Percentiles rank a stretch among this genome's conserved stretches.
phyloP scores from a whole-genome alignment of 495 filamentous ascomycete genomes.

The Lasiosphaeria hispida region DNA sequence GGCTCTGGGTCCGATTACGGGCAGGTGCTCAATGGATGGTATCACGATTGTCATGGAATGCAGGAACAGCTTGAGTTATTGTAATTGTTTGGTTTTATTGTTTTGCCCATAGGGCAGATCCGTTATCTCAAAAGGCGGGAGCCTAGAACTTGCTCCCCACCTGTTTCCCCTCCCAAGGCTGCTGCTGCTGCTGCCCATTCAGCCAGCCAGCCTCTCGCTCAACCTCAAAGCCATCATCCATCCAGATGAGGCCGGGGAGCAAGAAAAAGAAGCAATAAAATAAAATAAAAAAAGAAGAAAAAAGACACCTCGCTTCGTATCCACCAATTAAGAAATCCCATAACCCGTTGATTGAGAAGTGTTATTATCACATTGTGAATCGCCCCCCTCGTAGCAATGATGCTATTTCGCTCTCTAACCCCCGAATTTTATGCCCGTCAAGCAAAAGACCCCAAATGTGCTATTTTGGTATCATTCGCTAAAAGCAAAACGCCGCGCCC shows the following conservation, averaged over 20 bases:
- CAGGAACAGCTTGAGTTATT: not conserved
- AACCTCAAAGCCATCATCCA: constrained; percentile 12
- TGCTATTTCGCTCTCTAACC: constrained; percentile 3
- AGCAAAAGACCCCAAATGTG: constrained; percentile 1
- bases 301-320: not conserved
- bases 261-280: constrained; percentile 6
- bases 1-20: too few species aligned
- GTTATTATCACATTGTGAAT: constrained; percentile 3
- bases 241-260: constrained; percentile 13
- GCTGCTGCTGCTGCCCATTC: not conserved
- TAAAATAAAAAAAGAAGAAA: constrained; percentile 2
- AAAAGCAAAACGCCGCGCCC: constrained; percentile 28
- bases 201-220: constrained; percentile 11
- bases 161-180: constrained; percentile 1
- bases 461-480: constrained; percentile 18
- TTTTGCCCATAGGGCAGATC: not conserved
- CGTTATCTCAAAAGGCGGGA: not conserved
- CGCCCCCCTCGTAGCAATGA: constrained; percentile 2
- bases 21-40: too few species aligned
- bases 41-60: too few species aligned
- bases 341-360: constrained; percentile 1
- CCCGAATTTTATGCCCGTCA: constrained; percentile 4
- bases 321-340: not conserved
- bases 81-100: not conserved
- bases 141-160: not conserved